A percentile compares a stretch with the other conserved stretches of the same genome.
Conservation (phyloP, 345 rosid genomes). For the Salix dunnii region DNA sequence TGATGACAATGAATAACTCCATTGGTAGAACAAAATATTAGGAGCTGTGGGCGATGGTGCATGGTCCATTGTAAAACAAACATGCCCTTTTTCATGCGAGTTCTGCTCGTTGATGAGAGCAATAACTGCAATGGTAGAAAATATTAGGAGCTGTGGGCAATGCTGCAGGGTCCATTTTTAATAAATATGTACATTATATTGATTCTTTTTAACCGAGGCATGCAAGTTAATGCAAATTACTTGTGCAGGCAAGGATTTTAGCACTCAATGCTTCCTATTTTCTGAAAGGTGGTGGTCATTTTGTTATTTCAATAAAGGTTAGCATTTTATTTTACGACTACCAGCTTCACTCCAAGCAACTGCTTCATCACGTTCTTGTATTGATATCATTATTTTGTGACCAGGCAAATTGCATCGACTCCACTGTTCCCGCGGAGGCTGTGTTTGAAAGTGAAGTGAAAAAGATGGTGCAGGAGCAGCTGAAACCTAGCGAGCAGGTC, state of each 20-base stretch:
- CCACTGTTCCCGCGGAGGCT: conserved; percentile 80
- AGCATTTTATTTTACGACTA: background rate
- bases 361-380: background rate
- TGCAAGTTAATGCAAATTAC: background rate
- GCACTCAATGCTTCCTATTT: conserved; percentile 83
- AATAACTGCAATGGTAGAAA: background rate
- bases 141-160: background rate
- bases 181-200: background rate
- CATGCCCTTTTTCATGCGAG: background rate
- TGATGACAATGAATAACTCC: too few species aligned
- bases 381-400: background rate
- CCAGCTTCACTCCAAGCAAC: background rate
- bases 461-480: conserved; percentile 78
- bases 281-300: conserved; percentile 90
- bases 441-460: conserved; percentile 85
- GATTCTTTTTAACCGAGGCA: background rate
- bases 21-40: too few species aligned
- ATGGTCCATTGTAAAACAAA: too few species aligned
- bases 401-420: conserved; percentile 93
- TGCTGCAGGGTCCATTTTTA: background rate
- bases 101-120: background rate
- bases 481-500: conserved; percentile 85
- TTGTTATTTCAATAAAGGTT: conserved; percentile 98
- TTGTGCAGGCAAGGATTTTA: conserved; percentile 78
- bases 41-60: too few species aligned